A percentile compares a stretch with the other conserved stretches of the same genome.
phyloP scores from a whole-genome alignment of 768 basidiomycete species.

The Agaricus blazei region DNA sequence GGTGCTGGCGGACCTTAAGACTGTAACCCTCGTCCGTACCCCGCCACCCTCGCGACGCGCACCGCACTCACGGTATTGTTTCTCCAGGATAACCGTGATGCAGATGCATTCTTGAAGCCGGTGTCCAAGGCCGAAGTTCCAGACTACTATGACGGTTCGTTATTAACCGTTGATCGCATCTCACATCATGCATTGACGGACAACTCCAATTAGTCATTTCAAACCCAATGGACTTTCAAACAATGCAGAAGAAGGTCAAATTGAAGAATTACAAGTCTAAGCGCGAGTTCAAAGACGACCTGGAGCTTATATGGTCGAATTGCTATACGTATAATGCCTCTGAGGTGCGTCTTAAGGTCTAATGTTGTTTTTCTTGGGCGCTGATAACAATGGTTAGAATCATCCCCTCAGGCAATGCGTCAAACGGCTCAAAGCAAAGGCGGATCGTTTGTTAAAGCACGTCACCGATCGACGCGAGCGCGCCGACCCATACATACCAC shows the following conservation, averaged over 20 bases:
- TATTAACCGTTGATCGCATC: neutral
- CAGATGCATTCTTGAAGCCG: slow-evolving; percentile 90
- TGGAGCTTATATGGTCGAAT: slow-evolving; percentile 96
- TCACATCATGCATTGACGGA: slow-evolving; percentile 6
- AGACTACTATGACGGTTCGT: slow-evolving; percentile 88
- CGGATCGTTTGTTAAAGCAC: slow-evolving; percentile 80
- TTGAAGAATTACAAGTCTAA: slow-evolving; percentile 90
- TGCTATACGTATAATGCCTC: slow-evolving; percentile 90
- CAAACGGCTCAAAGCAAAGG: slow-evolving; percentile 74
- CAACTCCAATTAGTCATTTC: slow-evolving; percentile 62
- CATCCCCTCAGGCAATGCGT: slow-evolving; percentile 87
- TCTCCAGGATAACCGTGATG: slow-evolving; percentile 76
- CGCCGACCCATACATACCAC: slow-evolving; percentile 62
- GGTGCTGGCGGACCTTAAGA: slow-evolving; percentile 79
- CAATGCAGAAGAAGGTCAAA: slow-evolving; percentile 93
- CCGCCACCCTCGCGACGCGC: slow-evolving; percentile 18
- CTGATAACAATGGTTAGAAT: slow-evolving; percentile 39
- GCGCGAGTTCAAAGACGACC: slow-evolving; percentile 87
- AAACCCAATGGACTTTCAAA: slow-evolving; percentile 93
- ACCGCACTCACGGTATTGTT: slow-evolving; percentile 20
- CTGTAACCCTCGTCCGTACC: slow-evolving; percentile 56
- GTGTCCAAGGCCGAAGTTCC: slow-evolving; percentile 87
- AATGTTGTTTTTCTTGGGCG: neutral
- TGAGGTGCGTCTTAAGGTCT: slow-evolving; percentile 57
- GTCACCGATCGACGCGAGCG: slow-evolving; percentile 88